A percentile compares a stretch with the other conserved stretches of the same genome.
phyloP scores from a whole-genome alignment of 805 yeast genomes.

The Metschnikowia gelsemii region DNA sequence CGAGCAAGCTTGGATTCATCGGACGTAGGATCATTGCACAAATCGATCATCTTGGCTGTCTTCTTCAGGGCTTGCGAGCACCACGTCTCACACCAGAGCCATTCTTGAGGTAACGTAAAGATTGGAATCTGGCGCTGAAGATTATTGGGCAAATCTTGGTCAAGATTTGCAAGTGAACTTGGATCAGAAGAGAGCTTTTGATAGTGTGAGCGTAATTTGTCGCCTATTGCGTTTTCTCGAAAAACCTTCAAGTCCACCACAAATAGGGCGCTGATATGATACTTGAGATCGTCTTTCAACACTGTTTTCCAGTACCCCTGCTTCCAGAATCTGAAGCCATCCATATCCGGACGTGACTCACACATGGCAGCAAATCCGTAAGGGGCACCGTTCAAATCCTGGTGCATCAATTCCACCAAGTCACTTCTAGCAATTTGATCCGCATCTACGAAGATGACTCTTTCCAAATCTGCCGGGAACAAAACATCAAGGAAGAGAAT shows the following conservation, averaged over 20 bases:
- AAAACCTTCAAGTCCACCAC: constrained; percentile 74
- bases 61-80: constrained; percentile 62
- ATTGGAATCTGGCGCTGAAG: constrained; percentile 68
- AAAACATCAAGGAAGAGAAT: constrained; percentile 82
- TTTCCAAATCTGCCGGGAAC: constrained; percentile 74
- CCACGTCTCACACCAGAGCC: constrained; percentile 97
- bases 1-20: constrained; percentile 75
- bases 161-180: constrained; percentile 74
- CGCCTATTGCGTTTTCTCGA: constrained; percentile 72
- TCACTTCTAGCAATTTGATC: constrained; percentile 81
- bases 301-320: constrained; percentile 82
- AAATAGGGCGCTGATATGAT: constrained; percentile 82
- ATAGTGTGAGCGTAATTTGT: constrained; percentile 76
- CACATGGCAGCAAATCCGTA: constrained; percentile 90
- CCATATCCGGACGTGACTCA: constrained; percentile 75
- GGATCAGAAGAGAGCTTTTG: constrained; percentile 80
- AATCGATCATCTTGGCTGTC: constrained; percentile 74
- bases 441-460: constrained; percentile 82
- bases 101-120: constrained; percentile 71
- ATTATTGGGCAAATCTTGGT: constrained; percentile 92
- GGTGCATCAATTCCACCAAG: constrained; percentile 60
- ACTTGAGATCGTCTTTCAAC: constrained; percentile 56
- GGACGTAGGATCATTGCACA: constrained; percentile 81
- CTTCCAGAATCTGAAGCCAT: constrained; percentile 89
- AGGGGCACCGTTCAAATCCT: constrained; percentile 76